Evolutionary conservation across 164 flowering plant genomes (phyloP).

Genomic region (Brasenia schreberi): DNA sequence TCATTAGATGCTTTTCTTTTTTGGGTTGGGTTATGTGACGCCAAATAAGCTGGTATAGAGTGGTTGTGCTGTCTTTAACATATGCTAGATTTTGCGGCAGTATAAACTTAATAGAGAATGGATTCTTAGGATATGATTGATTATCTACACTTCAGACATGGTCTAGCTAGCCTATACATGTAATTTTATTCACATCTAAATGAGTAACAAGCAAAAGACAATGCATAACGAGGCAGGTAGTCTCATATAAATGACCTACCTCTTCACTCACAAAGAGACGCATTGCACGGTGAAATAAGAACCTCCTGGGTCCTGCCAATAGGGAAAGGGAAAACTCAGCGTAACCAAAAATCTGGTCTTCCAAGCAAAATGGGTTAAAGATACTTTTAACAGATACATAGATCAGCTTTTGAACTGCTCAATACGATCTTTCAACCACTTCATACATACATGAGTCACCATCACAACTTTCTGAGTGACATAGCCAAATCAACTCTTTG

Average conservation of each 20-base stretch:
- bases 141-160: too few relatives aligned
- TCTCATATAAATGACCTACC: constrained; percentile 12
- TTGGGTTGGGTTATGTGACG: too few relatives aligned
- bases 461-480: neutral
- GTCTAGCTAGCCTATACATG: neutral
- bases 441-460: neutral
- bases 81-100: too few relatives aligned
- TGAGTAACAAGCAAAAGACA: neutral
- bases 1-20: too few relatives aligned
- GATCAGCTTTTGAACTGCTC: neutral
- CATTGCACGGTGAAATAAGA: constrained; percentile 38
- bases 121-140: neutral
- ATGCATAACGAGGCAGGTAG: too few relatives aligned
- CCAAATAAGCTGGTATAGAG: too few relatives aligned
- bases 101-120: too few relatives aligned
- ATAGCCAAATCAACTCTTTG: neutral
- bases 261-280: constrained; percentile 36
- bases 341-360: neutral
- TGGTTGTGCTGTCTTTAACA: too few relatives aligned
- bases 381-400: neutral
- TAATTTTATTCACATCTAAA: neutral
- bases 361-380: neutral
- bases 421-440: too few relatives aligned
- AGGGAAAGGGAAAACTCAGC: neutral
- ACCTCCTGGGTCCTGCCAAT: constrained; percentile 55